phyloP scores from a whole-genome alignment of 2,329 filamentous ascomycete genomes.

The Colletotrichum agaves region DNA sequence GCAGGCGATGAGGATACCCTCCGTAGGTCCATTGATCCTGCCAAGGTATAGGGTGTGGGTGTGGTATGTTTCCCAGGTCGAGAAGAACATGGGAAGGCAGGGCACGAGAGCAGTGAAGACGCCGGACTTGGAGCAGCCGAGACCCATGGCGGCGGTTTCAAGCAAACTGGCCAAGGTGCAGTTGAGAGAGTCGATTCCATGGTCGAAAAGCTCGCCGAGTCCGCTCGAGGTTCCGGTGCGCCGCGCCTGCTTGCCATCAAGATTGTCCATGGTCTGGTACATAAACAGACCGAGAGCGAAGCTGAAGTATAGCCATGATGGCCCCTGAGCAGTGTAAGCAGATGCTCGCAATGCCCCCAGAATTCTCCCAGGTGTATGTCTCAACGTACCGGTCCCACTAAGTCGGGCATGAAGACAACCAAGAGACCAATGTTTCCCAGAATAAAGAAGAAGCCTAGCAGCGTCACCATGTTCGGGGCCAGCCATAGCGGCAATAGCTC shows the following conservation, averaged over 20 bases:
- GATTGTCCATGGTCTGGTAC: constrained; percentile 99
- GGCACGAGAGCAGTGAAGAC: constrained; percentile 93
- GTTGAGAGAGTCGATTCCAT: constrained; percentile 98
- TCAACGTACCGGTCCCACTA: constrained; percentile 82
- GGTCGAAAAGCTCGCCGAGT: constrained; percentile 96
- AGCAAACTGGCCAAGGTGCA: constrained; percentile 93
- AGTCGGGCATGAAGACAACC: constrained; percentile 85
- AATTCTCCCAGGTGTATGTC: neutral
- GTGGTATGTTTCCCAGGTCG: constrained; percentile 99
- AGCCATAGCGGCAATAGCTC: constrained; percentile 94
- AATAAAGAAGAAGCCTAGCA: constrained; percentile 95
- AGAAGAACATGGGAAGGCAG: constrained; percentile 98
- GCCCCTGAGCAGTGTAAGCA: constrained; percentile 64
- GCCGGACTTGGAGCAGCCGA: constrained; percentile 85
- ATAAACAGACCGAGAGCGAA: constrained; percentile 97
- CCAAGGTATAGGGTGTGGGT: constrained; percentile 97
- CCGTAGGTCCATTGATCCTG: constrained; percentile 96
- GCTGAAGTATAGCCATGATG: constrained; percentile 93
- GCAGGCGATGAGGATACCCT: constrained; percentile 91
- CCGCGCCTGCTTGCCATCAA: constrained; percentile 96
- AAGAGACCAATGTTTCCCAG: constrained; percentile 81
- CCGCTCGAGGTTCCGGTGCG: constrained; percentile 95
- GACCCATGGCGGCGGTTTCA: constrained; percentile 91
- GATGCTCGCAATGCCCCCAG: neutral
- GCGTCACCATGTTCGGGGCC: constrained; percentile 96